These are phyloP conservation scores for Pichia eremophila DNA, from an alignment of 805 yeast species.

Conservation along the genomic window DNA sequence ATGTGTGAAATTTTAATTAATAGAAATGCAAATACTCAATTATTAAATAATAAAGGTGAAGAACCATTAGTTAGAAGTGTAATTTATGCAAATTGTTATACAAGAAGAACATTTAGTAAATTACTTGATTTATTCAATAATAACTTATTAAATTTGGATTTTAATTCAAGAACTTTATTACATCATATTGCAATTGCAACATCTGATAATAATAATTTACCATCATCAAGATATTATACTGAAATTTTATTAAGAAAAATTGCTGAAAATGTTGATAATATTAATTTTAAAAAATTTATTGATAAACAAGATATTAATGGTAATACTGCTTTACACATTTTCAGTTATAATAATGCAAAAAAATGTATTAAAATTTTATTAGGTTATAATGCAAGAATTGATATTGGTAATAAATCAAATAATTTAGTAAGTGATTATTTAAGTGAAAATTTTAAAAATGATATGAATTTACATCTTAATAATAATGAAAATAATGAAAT, in stretches of 20 bases:
- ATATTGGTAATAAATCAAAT: slow-evolving; percentile 37
- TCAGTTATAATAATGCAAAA: slow-evolving; percentile 35
- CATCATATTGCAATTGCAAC: slow-evolving; percentile 78
- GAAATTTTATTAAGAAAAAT: slow-evolving; percentile 68
- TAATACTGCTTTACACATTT: slow-evolving; percentile 46
- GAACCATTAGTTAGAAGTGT: slow-evolving; percentile 83
- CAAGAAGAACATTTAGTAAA: slow-evolving; percentile 68
- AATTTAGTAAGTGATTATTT: slow-evolving; percentile 33
- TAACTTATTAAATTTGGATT: slow-evolving; percentile 71
- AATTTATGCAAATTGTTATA: slow-evolving; percentile 79
- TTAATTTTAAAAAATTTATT: slow-evolving; percentile 48
- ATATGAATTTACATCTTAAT: not conserved
- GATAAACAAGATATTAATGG: slow-evolving; percentile 50
- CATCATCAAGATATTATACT: slow-evolving; percentile 76
- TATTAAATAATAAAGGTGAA: slow-evolving; percentile 62
- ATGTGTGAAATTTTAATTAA: slow-evolving; percentile 68
- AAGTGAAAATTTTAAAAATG: slow-evolving; percentile 17
- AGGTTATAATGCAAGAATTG: slow-evolving; percentile 45
- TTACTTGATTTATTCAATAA: slow-evolving; percentile 68
- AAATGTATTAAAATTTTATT: slow-evolving; percentile 37
- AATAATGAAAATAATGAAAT: not conserved
- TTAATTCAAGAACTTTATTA: slow-evolving; percentile 63
- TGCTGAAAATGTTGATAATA: slow-evolving; percentile 47
- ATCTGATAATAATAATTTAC: slow-evolving; percentile 54
- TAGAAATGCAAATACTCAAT: slow-evolving; percentile 63